These are phyloP conservation scores for Paraphoma sp. DNA, from an alignment of 2,329 filamentous ascomycete genomes.

Conservation along the genomic window DNA sequence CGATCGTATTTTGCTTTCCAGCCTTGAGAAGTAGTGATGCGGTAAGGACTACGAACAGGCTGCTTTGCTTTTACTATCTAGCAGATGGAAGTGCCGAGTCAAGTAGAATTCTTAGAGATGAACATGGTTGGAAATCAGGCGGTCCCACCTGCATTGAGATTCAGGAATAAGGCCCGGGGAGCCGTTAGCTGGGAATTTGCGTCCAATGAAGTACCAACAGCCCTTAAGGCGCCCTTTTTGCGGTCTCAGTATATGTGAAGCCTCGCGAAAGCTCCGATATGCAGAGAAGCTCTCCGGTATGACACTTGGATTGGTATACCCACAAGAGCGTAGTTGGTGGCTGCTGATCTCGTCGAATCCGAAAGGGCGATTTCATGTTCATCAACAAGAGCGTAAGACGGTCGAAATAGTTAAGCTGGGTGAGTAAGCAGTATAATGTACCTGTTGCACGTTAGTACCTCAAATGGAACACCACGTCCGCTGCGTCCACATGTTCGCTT, in stretches of 20 bases:
- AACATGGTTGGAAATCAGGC: background rate
- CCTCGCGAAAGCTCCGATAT: background rate
- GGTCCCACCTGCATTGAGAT: background rate
- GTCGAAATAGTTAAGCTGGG: too few relatives aligned
- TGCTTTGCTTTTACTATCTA: background rate
- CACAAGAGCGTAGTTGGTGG: background rate
- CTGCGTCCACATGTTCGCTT: too few relatives aligned
- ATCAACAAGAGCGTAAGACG: too few relatives aligned
- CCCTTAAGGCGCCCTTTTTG: background rate
- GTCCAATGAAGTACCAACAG: background rate
- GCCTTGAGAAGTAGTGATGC: background rate
- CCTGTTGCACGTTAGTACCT: too few relatives aligned
- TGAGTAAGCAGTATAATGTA: too few relatives aligned
- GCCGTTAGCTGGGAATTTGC: background rate
- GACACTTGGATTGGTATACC: background rate
- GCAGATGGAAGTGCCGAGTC: background rate
- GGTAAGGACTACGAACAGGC: too few relatives aligned
- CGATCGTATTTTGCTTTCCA: too few relatives aligned
- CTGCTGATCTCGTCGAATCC: too few relatives aligned
- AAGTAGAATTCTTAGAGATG: background rate
- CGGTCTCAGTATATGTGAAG: background rate
- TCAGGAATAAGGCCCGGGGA: slow-evolving; percentile 2
- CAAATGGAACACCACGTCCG: too few relatives aligned
- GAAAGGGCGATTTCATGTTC: too few relatives aligned
- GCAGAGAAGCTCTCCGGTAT: background rate